Evolutionary conservation across 2,329 filamentous ascomycete genomes (phyloP).

Genomic region (Fusarium floridanum): DNA sequence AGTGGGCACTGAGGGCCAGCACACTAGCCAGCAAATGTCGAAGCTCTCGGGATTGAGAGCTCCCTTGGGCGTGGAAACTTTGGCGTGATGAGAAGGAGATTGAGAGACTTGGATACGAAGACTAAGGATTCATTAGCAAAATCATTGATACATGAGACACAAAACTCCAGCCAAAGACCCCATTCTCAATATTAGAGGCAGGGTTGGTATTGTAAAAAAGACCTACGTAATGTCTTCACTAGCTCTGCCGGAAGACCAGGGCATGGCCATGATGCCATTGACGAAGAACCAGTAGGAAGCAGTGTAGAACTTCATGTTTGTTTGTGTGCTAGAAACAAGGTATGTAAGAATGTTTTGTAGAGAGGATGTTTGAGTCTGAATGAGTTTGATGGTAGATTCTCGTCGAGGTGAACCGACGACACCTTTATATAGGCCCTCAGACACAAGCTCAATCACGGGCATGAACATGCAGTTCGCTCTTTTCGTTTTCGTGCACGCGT

Average conservation of each 20-base stretch:
- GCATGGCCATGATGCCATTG: constrained; percentile 32
- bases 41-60: too few relatives aligned
- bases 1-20: too few relatives aligned
- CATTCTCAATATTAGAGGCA: neutral
- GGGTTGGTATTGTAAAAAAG: neutral
- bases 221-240: constrained; percentile 36
- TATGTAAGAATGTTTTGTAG: neutral
- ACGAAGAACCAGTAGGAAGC: constrained; percentile 7
- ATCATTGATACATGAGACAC: too few relatives aligned
- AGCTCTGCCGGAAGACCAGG: constrained; percentile 15
- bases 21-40: too few relatives aligned
- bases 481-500: neutral
- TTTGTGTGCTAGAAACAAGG: rapidly evolving
- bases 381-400: neutral
- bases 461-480: neutral
- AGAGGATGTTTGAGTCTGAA: constrained; percentile 30
- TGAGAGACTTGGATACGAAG: constrained; percentile 33
- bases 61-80: too few relatives aligned
- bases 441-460: neutral
- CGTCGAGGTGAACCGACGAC: neutral
- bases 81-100: neutral
- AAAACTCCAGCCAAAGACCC: too few relatives aligned
- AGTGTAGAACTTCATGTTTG: constrained; percentile 27
- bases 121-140: neutral
- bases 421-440: neutral